These are phyloP conservation scores for Orychophragmus violaceus DNA, from an alignment of 345 rosid species.

Conservation along the genomic window DNA sequence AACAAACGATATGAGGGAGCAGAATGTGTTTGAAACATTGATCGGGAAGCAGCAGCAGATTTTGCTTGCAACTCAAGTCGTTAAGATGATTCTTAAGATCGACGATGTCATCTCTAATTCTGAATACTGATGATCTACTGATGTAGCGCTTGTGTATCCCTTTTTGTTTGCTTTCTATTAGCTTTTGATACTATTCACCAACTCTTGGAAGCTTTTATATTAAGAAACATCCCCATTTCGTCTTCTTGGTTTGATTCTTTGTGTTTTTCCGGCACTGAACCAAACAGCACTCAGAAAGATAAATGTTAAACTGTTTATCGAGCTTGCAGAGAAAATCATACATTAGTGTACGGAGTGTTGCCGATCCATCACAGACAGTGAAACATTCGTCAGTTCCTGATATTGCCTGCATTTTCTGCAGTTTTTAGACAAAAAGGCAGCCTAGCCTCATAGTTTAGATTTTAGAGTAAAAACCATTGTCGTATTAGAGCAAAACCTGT, in stretches of 20 bases:
- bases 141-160: neutral
- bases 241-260: neutral
- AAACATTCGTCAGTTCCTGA: neutral
- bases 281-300: neutral
- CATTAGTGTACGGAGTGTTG: neutral
- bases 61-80: too few species aligned
- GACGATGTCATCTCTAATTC: constrained; percentile 92
- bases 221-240: neutral
- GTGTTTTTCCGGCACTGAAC: neutral
- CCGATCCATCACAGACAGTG: neutral
- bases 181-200: constrained; percentile 5
- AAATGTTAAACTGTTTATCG: neutral
- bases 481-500: neutral
- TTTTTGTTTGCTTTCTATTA: constrained; percentile 1
- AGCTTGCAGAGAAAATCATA: neutral
- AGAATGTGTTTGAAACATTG: too few species aligned
- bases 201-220: neutral
- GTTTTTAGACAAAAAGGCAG: neutral
- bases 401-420: neutral
- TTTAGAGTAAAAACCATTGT: neutral
- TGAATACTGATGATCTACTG: constrained; percentile 38
- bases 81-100: constrained; percentile 92
- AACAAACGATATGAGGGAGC: too few species aligned
- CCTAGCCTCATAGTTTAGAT: too few species aligned
- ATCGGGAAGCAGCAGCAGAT: too few species aligned